Percentiles rank a stretch among this genome's conserved stretches.
Evolutionary conservation across 1,139 yeast species (phyloP).

Genomic region (Nadsonia commutata): DNA sequence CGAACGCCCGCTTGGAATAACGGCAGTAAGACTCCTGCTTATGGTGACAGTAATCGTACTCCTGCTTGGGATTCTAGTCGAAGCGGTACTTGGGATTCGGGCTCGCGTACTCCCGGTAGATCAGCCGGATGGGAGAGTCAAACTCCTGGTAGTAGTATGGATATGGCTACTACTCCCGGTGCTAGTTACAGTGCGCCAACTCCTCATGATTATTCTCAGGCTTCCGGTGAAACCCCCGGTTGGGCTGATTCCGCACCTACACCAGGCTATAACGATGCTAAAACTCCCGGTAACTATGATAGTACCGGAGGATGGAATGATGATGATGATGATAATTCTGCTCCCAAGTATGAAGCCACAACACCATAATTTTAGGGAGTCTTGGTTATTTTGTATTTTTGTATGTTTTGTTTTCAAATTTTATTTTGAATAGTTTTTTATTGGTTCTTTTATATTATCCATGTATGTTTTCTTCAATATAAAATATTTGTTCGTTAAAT

Average conservation of each 20-base stretch:
- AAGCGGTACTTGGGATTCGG: constrained; percentile 15
- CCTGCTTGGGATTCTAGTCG: constrained; percentile 29
- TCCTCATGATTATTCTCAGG: constrained; percentile 25
- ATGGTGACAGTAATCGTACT: constrained; percentile 24
- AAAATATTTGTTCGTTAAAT: too few relatives aligned
- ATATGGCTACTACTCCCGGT: constrained; percentile 24
- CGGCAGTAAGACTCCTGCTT: constrained; percentile 30
- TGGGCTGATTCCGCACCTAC: constrained; percentile 29
- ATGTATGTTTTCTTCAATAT: too few relatives aligned
- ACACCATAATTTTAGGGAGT: too few relatives aligned
- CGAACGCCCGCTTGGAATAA: constrained; percentile 32
- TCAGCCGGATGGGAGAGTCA: constrained; percentile 27
- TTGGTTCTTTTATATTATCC: too few relatives aligned
- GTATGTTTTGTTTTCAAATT: background rate
- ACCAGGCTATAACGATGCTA: constrained; percentile 27
- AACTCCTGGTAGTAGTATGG: constrained; percentile 30
- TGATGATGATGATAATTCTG: constrained; percentile 20
- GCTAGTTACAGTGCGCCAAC: constrained; percentile 25
- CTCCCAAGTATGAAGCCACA: constrained; percentile 23
- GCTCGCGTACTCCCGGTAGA: constrained; percentile 16
- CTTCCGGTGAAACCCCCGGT: constrained; percentile 29
- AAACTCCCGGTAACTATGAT: constrained; percentile 27
- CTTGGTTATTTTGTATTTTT: background rate
- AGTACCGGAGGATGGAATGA: constrained; percentile 27
- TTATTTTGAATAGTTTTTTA: too few relatives aligned